Evolutionary conservation across 2,329 filamentous ascomycete species (phyloP), one percentile per base, ranked within the genome.

Genomic region (Tricladium varicosporioides): DNA sequence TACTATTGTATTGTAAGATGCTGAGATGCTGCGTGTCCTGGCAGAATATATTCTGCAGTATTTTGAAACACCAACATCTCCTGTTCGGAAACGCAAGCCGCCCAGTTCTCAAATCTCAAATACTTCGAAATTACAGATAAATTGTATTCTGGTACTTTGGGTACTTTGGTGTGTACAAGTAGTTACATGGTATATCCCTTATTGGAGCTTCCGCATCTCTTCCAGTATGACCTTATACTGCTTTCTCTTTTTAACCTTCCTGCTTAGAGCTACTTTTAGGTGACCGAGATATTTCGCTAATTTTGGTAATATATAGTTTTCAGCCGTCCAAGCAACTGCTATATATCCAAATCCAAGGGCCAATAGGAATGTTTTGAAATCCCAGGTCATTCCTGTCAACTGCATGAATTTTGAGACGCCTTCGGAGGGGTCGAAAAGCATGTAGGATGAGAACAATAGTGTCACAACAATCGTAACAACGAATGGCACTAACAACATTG

Each of bases 151-250:
- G 22, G 4, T 27, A 27, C 7, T 7, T 27, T 27, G 22, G 22
- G 22, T 27, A 27, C 22, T 27, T 27, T 27, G n/a, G 13, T 58
- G 43, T 50, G 27, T 56, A 47, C 40, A 46, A 5, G 42, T 11
- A 14, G 14, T 16, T 52, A 33, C 33, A 32, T 56, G 49, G 40
- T 42, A 45, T 54, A 48, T 50, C 43, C 33, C 51, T n/a, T 14
- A 67, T 49, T 64, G 64, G 27, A 63, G 14, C 36, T 57, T 53
- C 15, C 74, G 74, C 81, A 87, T 88, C 55, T 83, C 77, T 69
- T 94, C 88, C 50, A 80, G 70, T 31, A 97, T 86, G 16, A 91
- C 66, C 75, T 97, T 97, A 71, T 97, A 97, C 75, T 86, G 79
- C 74, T 96, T 96, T 62, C 92, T 82, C 74, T 88, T 85, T 77